Percentiles rank a stretch among this genome's conserved stretches.
Evolutionary conservation across 169 alveolate species (phyloP).

Genomic region (Plasmodium adleri): DNA sequence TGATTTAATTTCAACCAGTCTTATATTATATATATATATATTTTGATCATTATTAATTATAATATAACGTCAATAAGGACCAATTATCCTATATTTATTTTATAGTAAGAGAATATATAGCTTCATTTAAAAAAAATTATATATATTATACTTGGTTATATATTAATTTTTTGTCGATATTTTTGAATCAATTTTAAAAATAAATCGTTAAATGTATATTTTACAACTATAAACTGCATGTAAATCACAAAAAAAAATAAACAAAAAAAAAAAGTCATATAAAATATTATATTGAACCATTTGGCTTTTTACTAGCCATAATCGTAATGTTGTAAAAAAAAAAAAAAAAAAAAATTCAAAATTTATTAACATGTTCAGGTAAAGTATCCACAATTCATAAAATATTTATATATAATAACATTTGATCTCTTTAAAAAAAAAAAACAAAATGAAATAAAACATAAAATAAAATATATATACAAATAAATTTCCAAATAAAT

Average conservation of each 20-base stretch:
- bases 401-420: not conserved
- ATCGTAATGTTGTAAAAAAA: conserved; percentile 15
- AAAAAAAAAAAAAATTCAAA: conserved; percentile 31
- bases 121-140: no score
- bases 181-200: no score
- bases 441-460: not conserved
- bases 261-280: conserved; percentile 15
- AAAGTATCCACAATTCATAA: not conserved
- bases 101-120: no score
- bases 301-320: conserved; percentile 16
- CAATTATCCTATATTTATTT: no score
- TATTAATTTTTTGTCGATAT: no score
- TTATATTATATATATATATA: no score
- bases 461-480: no score
- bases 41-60: no score
- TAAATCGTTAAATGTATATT: not conserved
- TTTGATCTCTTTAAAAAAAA: not conserved
- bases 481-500: no score
- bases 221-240: conserved; percentile 29
- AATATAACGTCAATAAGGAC: no score
- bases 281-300: not conserved
- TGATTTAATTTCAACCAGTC: no score
- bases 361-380: conserved; percentile 1
- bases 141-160: no score
- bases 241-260: not conserved